Conservation (phyloP, 1,284 basidiomycete species). For the Tilletia caries region DNA sequence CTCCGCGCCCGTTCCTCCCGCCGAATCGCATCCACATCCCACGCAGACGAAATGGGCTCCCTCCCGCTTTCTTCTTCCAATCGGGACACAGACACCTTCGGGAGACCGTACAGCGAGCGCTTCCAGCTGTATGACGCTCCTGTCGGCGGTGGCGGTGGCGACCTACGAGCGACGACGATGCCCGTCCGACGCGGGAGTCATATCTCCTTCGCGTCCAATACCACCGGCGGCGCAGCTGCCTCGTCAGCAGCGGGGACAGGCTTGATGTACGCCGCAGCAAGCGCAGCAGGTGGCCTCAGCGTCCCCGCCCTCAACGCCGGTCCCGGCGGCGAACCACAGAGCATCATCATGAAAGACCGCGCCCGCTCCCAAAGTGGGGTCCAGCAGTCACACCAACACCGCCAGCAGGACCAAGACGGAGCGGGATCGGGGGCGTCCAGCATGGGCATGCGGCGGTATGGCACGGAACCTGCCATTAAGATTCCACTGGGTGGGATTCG, state of each 20-base stretch:
- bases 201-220: slow-evolving; percentile 13
- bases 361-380: background rate
- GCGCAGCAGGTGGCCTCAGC: background rate
- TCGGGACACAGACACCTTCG: slow-evolving; percentile 15
- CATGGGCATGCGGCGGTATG: background rate
- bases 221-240: background rate
- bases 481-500: background rate
- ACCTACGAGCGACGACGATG: background rate
- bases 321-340: background rate
- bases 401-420: background rate
- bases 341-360: slow-evolving; percentile 7
- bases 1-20: slow-evolving; percentile 48
- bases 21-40: slow-evolving; percentile 34
- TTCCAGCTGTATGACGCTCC: slow-evolving; percentile 49
- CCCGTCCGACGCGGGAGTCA: background rate
- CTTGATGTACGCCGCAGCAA: background rate
- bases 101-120: slow-evolving; percentile 28
- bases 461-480: background rate
- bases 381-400: background rate
- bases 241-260: background rate
- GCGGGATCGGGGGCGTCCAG: background rate
- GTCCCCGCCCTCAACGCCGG: background rate
- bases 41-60: slow-evolving; percentile 5
- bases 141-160: slow-evolving; percentile 1
- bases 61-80: background rate